Conservation (phyloP, 352 stramenopile genomes). For the Phytophthora nicotianae region DNA sequence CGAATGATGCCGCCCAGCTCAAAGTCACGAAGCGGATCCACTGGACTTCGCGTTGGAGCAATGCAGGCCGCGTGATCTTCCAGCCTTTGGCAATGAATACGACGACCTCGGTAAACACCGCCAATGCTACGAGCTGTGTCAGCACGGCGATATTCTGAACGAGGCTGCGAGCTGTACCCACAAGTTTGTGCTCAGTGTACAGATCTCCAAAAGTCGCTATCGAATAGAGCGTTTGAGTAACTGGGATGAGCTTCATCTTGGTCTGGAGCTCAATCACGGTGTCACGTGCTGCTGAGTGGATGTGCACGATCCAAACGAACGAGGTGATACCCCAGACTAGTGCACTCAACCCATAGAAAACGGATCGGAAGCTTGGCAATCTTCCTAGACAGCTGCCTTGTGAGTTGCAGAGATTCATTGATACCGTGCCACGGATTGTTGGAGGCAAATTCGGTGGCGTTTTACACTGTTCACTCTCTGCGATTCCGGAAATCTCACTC, state of each 20-base stretch:
- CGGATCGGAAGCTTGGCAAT: constrained; percentile 19
- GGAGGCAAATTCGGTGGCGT: constrained; percentile 29
- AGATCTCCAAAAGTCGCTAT: constrained; percentile 36
- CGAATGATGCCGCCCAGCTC: constrained; percentile 51
- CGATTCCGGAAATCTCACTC: constrained; percentile 18
- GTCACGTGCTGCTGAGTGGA: constrained; percentile 45
- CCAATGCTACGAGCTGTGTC: constrained; percentile 48
- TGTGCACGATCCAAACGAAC: constrained; percentile 61
- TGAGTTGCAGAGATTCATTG: constrained; percentile 60
- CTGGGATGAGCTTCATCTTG: constrained; percentile 59
- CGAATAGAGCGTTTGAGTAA: constrained; percentile 41
- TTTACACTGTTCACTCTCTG: constrained; percentile 27
- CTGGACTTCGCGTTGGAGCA: constrained; percentile 51
- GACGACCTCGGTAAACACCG: constrained; percentile 52
- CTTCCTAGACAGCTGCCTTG: constrained; percentile 44
- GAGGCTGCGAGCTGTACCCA: constrained; percentile 43
- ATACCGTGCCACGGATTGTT: constrained; percentile 43
- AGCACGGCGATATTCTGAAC: constrained; percentile 45
- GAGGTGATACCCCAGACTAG: constrained; percentile 39
- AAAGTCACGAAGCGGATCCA: constrained; percentile 66
- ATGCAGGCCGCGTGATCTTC: constrained; percentile 64
- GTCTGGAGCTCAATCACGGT: constrained; percentile 55
- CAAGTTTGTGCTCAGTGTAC: constrained; percentile 36
- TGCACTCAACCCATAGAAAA: constrained; percentile 43
- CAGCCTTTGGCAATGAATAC: constrained; percentile 72